Conservation (phyloP, 768 basidiomycete genomes). For the Amanita jacksonii region DNA sequence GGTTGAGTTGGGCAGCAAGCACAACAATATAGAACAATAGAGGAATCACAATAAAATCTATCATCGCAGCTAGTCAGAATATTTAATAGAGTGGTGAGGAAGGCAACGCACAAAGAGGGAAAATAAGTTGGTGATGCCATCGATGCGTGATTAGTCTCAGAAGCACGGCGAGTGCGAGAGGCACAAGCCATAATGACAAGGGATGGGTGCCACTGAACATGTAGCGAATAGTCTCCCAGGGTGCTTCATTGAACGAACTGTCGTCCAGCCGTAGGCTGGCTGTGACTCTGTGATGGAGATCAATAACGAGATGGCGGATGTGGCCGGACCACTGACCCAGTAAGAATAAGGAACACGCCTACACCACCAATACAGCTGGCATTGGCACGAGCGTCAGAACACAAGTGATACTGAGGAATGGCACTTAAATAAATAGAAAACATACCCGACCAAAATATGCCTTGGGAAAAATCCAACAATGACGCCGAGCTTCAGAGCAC, state of each 20-base stretch:
- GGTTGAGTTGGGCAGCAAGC: conserved; percentile 47
- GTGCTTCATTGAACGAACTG: conserved; percentile 45
- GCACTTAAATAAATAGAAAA: too few relatives aligned
- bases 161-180: conserved; percentile 65
- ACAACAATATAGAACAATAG: conserved; percentile 78
- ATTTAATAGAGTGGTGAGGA: neutral
- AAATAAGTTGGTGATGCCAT: conserved; percentile 83
- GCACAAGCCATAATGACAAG: conserved; percentile 70
- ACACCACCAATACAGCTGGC: conserved; percentile 87
- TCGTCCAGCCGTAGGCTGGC: conserved; percentile 79
- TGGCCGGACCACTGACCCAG: conserved; percentile 44
- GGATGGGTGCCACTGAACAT: conserved; percentile 59
- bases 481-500: conserved; percentile 71
- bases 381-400: conserved; percentile 2
- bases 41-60: conserved; percentile 79
- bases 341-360: conserved; percentile 84
- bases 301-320: conserved; percentile 1
- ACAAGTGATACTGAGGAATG: conserved; percentile 7
- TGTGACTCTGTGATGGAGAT: conserved; percentile 44
- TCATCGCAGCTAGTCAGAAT: too few relatives aligned
- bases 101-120: conserved; percentile 65
- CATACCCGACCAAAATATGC: conserved; percentile 96
- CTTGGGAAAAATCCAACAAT: conserved; percentile 94
- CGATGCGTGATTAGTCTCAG: conserved; percentile 73
- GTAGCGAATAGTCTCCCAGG: conserved; percentile 51